Evolutionary conservation across 176 grass and related monocot species (phyloP).

Genomic region (Avena sativa): DNA sequence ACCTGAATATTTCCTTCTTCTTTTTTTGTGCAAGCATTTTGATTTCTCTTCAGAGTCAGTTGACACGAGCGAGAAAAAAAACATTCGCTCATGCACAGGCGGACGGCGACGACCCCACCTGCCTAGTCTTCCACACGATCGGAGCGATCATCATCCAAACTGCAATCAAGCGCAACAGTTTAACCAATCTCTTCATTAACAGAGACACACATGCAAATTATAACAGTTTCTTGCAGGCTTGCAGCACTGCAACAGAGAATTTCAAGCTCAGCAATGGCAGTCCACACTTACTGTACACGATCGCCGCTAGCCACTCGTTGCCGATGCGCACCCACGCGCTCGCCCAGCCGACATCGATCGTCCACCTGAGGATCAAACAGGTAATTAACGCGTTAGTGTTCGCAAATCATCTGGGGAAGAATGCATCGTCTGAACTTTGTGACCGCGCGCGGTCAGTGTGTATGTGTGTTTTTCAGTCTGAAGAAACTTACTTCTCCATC

Average conservation of each 20-base stretch:
- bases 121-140: constrained; percentile 27
- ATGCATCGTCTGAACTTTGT: neutral
- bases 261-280: neutral
- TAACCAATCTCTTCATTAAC: too few species aligned
- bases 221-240: too few species aligned
- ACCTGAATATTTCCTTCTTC: neutral
- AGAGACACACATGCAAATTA: too few species aligned
- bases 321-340: constrained; percentile 89
- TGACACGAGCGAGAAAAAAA: constrained; percentile 5
- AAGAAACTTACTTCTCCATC: constrained; percentile 69
- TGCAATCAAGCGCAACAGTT: neutral
- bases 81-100: neutral
- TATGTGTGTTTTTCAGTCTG: neutral
- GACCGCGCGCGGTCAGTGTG: too few species aligned
- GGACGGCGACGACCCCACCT: constrained; percentile 29
- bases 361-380: constrained; percentile 55
- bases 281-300: constrained; percentile 75
- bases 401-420: neutral
- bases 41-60: neutral
- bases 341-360: constrained; percentile 95
- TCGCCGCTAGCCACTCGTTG: constrained; percentile 85
- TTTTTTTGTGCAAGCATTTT: neutral
- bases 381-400: neutral
- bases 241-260: neutral
- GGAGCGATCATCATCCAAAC: constrained; percentile 44